Evolutionary conservation across 1,284 basidiomycete genomes (phyloP).

Genomic region (Papiliotrema nemorosa): DNA sequence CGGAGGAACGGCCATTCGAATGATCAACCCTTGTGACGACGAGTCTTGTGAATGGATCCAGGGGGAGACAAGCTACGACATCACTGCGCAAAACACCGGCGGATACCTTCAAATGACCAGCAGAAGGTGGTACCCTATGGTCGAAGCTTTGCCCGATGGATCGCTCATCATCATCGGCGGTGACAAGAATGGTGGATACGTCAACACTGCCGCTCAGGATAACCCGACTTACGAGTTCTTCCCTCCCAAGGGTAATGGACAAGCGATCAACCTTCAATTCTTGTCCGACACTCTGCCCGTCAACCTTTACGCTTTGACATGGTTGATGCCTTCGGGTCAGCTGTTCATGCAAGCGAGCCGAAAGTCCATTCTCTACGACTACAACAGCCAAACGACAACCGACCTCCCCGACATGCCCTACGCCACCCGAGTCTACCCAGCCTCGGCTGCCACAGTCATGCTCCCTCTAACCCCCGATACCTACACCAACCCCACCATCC

Average conservation of each 20-base stretch:
- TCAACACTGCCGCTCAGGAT: slow-evolving; percentile 65
- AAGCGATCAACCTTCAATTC: slow-evolving; percentile 68
- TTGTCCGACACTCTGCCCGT: slow-evolving; percentile 78
- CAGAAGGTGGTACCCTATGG: slow-evolving; percentile 75
- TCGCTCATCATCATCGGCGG: slow-evolving; percentile 54
- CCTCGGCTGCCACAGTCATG: slow-evolving; percentile 85
- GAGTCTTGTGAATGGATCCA: slow-evolving; percentile 75
- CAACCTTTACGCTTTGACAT: slow-evolving; percentile 84
- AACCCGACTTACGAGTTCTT: slow-evolving; percentile 77
- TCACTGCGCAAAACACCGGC: slow-evolving; percentile 29
- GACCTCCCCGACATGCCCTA: slow-evolving; percentile 51
- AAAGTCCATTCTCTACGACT: slow-evolving; percentile 59
- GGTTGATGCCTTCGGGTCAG: slow-evolving; percentile 68
- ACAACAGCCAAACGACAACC: slow-evolving; percentile 53
- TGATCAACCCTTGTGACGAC: slow-evolving; percentile 70
- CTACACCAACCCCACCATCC: slow-evolving; percentile 76
- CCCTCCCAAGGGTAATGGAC: slow-evolving; percentile 57
- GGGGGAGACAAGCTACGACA: slow-evolving; percentile 52
- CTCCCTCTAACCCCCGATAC: slow-evolving; percentile 83
- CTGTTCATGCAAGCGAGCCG: slow-evolving; percentile 78
- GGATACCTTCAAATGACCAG: slow-evolving; percentile 69
- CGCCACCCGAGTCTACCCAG: slow-evolving; percentile 84
- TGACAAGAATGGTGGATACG: slow-evolving; percentile 56
- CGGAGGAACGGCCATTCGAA: slow-evolving; percentile 59
- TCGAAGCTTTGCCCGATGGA: slow-evolving; percentile 54